Base-by-base conservation (phyloP, 2,329 filamentous ascomycete species). In the Penicillium sp. region DNA sequence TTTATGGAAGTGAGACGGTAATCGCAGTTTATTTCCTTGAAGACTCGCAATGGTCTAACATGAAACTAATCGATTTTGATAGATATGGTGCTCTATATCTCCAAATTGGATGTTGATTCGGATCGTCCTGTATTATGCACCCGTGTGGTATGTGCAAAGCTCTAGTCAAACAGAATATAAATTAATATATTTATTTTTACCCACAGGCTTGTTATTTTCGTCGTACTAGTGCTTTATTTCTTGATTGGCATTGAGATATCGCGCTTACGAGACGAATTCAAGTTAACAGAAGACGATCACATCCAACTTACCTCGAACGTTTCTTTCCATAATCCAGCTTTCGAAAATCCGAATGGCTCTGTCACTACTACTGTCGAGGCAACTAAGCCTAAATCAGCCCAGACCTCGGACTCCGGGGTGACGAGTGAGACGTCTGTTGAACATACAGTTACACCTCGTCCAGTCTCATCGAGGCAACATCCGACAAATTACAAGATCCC, bases 21-120 rank as follows among this genome's bases (percentile, higher is more conserved):
- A 36, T 68, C 61, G 6, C 12, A 17, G n/a, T n/a, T 29, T n/a
- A 13, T 13, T 7, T 13, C 10, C 9, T 20, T 10, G 40, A 29
- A 7, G n/a, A 13, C 23, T 13, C 7, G 10, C 21, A 12, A 3
- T 15, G 9, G 21, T 32, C 12, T 4, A 3, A 4, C 10, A 18
- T 7, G 15, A 23, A 34, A 13, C 29, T 49, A 8, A 47, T 17
- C 42, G n/a, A 20, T 12, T 33, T 13, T 24, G 0, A 7, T 29
- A 74, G 70, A 53, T 73, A 6, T 73, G 71, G 71, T 73, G 71
- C 46, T 69, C 71, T n/a, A 67, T 73, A 36, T 63, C 68, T 29
- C 69, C 67, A 0, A 57, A 65, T 2, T 73, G 71, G 71, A 63
- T 73, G 18, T 32, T 71, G 6, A 66, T 66, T 49, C 65, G 70